Base-by-base conservation (phyloP, 768 basidiomycete species). In the Collybia sp. region DNA sequence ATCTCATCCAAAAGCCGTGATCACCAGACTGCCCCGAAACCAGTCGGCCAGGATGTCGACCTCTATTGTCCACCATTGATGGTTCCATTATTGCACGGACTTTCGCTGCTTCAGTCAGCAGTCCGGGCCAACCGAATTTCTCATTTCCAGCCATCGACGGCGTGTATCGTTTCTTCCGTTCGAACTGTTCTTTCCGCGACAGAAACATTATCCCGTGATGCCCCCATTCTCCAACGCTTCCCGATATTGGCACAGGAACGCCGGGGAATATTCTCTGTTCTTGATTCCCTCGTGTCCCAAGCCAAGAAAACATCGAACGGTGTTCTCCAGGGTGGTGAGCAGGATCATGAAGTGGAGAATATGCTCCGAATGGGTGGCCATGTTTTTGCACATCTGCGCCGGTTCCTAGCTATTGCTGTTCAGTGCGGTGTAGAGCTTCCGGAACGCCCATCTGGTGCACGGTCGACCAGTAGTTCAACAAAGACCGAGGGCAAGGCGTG, bases 131-230 rank as follows among this genome's bases (percentile, higher is more conserved):
- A 83, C 55, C 82, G 89, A 39, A 67, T 80, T 19, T 68, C 83
- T 2, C 95, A 98, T 65, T 94, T 92, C 56, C 91, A 93, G 58
- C 93, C 95, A 5, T 87, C 93, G 2, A 91, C 94, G 0, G 94
- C 93, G 12, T 93, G 85, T 64, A 87, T 98, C 49, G 93, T 99
- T 54, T 93, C 92, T 11, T 91, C 89, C 44, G 92, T 98, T 40
- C 86, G 94, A 30, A 80, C 85, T 20, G 85, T 95, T 13, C 76
- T 99, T 37, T 80, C 83, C 20, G 79, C 85, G 10, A 83, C 91
- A 12, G 88, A 88, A 47, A 94, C 91, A 45, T 73, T 96, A 17
- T 80, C 83, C 34, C 84, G 90, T 38, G 91, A 95, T 52, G 85
- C 91, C 1, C 74, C 76, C 0, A 66, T 88, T 16, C 75, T 99